Percentiles rank a stretch among this genome's conserved stretches.
phyloP scores from a whole-genome alignment of 805 yeast species.

The Candida alai region DNA sequence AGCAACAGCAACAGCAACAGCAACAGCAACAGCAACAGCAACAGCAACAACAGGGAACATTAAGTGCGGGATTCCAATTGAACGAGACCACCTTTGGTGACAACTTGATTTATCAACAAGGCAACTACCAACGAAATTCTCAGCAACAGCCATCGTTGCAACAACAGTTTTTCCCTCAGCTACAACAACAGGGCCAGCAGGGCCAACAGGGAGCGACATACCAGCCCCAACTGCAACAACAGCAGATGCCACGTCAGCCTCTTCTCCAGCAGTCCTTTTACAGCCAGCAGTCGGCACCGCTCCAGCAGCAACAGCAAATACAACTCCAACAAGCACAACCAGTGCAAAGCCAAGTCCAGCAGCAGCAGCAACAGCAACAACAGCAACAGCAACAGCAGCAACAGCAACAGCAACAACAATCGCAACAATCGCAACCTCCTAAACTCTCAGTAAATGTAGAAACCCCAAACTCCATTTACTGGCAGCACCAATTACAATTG shows the following conservation, averaged over 20 bases:
- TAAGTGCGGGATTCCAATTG: conserved; percentile 12
- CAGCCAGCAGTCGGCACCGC: conserved; percentile 14
- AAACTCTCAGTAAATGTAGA: conserved; percentile 21
- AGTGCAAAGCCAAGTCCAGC: conserved; percentile 21
- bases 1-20: too few relatives aligned
- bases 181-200: conserved; percentile 21
- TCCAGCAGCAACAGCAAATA: conserved; percentile 15
- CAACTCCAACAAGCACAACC: conserved; percentile 22
- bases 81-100: conserved; percentile 15
- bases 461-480: conserved; percentile 45
- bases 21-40: conserved; percentile 30
- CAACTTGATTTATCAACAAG: conserved; percentile 16
- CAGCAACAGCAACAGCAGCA: conserved; percentile 15
- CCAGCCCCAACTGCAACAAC: conserved; percentile 14
- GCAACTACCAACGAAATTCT: conserved; percentile 19
- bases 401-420: conserved; percentile 14
- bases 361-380: conserved; percentile 20
- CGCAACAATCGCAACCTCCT: conserved; percentile 22
- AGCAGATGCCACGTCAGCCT: conserved; percentile 20
- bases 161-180: conserved; percentile 20
- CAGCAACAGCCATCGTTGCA: conserved; percentile 19
- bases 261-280: conserved; percentile 25
- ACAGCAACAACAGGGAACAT: conserved; percentile 14
- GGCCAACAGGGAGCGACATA: too few relatives aligned
- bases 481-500: conserved; percentile 80